Conservation (phyloP, 208 protist genomes). For the Leishmania turanica region DNA sequence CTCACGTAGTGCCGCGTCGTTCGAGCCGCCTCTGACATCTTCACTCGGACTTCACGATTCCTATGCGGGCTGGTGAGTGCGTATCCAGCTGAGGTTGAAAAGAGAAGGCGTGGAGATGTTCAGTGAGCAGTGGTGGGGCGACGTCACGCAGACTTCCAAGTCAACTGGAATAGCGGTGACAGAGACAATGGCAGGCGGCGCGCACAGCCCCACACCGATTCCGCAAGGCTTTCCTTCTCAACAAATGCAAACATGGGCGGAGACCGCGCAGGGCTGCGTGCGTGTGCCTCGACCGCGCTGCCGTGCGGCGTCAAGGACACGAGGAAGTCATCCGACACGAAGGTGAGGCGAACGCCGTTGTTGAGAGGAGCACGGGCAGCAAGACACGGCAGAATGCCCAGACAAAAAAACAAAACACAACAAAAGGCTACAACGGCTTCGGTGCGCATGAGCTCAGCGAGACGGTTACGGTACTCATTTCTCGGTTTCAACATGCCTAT, state of each 20-base stretch:
- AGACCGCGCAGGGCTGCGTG: background rate
- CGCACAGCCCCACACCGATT: background rate
- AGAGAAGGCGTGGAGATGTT: background rate
- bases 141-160: background rate
- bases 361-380: background rate
- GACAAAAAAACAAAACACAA: background rate
- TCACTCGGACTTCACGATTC: background rate
- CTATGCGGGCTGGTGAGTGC: background rate
- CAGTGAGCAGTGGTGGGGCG: background rate
- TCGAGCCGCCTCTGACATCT: conserved; percentile 70
- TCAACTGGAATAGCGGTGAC: background rate
- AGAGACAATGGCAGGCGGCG: background rate
- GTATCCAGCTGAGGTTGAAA: background rate
- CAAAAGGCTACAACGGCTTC: too few species aligned
- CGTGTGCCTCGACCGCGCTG: background rate
- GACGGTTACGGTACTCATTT: background rate
- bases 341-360: background rate
- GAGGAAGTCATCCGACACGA: too few species aligned
- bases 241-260: background rate
- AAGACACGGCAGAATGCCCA: too few species aligned
- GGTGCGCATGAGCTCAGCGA: background rate
- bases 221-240: background rate
- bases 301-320: background rate
- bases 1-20: conserved; percentile 85
- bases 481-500: background rate